Base-by-base conservation (phyloP, 108 stramenopile species). In the Cyclostephanos tholiformis region DNA sequence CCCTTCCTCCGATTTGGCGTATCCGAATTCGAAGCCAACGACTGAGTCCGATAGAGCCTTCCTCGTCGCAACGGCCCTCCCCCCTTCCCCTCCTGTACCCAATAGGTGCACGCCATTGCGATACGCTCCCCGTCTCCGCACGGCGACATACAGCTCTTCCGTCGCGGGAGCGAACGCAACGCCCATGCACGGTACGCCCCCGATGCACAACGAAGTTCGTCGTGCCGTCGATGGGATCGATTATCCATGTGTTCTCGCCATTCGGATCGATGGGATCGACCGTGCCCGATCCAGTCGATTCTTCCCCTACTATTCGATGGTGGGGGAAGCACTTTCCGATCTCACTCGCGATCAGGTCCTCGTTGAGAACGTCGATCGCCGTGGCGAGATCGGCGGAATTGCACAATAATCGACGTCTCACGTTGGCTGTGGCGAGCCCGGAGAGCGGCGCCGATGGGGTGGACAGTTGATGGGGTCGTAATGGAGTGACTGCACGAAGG, bases 211-310 rank as follows among this genome's bases (percentile, higher is more conserved):
- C 91, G 79, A 91, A 92, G 69, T 91, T 90, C 14, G 91, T 89
- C 0, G 94, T 96, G 43, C 96, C 96, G 72, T 95, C 97, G 56
- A 97, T 91, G 10, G 97, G 97, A 77, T 97, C 97, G 38, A 97
- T 91, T 53, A 91, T 92, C 91, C 91, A 94, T 7, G 93, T 92
- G 87, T 84, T 7, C 62, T 55, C 6, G 82, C 49, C 6, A 76
- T 71, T 6, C 76, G 71, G 57, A 95, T 56, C 14, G 81, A 35
- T 16, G 89, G 86, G 58, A 92, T 77, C 7, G 69, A 20, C 27
- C 83, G 7, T 10, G 1, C 41, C 87, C 11, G 89, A 88, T 20
- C 91, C 91, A 2, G 84, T 82, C 13, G 77, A 77, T 80, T 95
- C 94, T 76, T 95, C 94, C 25, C 94, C 94, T 64, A 95, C 92